phyloP scores from a whole-genome alignment of 1,284 basidiomycete species.

The Fomes fomentarius region DNA sequence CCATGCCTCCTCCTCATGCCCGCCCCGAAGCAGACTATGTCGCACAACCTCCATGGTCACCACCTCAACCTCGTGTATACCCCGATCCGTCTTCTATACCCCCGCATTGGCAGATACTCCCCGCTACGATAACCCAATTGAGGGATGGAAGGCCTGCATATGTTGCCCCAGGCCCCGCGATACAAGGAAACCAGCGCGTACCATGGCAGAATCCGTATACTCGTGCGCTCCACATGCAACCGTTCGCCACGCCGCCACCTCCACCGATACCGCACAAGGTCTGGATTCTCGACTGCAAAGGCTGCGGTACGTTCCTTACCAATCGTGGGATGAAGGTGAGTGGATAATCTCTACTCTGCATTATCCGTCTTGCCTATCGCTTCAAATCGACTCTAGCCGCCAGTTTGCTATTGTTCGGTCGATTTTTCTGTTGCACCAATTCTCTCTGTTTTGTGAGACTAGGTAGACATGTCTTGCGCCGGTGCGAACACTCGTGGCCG shows the following conservation, averaged over 20 bases:
- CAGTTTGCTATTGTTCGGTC: too few relatives aligned
- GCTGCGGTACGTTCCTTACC: conserved; percentile 75
- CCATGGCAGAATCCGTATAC: conserved; percentile 20
- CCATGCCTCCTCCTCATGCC: conserved; percentile 19
- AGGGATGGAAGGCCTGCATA: conserved; percentile 16
- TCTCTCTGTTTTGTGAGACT: too few relatives aligned
- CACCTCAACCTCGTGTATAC: conserved; percentile 20
- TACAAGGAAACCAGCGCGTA: conserved; percentile 4
- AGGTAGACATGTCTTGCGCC: too few relatives aligned
- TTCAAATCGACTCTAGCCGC: too few relatives aligned
- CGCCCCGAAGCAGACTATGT: conserved; percentile 19
- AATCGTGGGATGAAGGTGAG: conserved; percentile 85
- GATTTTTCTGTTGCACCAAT: too few relatives aligned
- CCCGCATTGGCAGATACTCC: conserved; percentile 23
- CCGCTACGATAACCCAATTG: conserved; percentile 4
- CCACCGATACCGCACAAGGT: conserved; percentile 59
- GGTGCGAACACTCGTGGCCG: too few relatives aligned
- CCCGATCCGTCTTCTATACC: conserved; percentile 24
- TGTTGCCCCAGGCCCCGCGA: conserved; percentile 6
- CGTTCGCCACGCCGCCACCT: conserved; percentile 21
- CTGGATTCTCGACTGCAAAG: conserved; percentile 79
- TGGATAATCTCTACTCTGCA: too few relatives aligned
- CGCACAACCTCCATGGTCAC: conserved; percentile 14
- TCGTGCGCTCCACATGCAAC: conserved; percentile 17
- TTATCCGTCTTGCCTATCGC: too few relatives aligned